Base-by-base conservation (phyloP, 139 green algal species). In the Zygnema circumcarinatum region DNA sequence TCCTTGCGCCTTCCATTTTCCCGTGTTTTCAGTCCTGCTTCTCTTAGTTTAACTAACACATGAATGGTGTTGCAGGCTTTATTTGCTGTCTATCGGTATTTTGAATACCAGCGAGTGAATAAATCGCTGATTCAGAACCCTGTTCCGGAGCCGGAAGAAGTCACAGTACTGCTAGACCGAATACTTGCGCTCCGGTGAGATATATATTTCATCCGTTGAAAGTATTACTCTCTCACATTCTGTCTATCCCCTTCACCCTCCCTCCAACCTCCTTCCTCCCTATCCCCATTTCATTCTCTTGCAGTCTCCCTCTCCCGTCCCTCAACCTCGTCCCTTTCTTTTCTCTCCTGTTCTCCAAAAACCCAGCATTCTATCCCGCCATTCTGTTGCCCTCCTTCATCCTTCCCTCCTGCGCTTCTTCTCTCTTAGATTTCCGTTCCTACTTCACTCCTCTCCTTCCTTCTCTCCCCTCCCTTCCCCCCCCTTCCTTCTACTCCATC, bases 101-200 rank as follows among this genome's bases (percentile, higher is more conserved):
- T 78, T 78, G 69, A 78, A 41, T 41, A 78, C 69, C 69, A 41
- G 35, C 69, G 69, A 78, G 69, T 20, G 69, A 78, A 41, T 16
- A 41, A 41, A 39, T 7, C 3, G 69, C 35, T 78, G 3, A 78
- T 52, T 41, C 35, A 39, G 11, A 78, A 78, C 16, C 35, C 35
- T 22, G 16, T 78, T 39, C 69, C 69, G 11, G 69, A 7, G 35
- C 69, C 7, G 11, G 69, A 39, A 78, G 69, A 78, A 78, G 69
- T 78, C 11, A 7, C 7, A 39, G 35, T 41, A 22, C 16, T 78
- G 69, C 35, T 78, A 3, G 69, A 78, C 7, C 3, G 36, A 41
- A 78, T 78, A 39, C 36, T 78, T 52, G 7, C 69, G 11, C 16
- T 78, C 11, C 3, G 69, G 69, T 78, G 7, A 22, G 69, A 39